phyloP scores from a whole-genome alignment of 2,329 filamentous ascomycete species.

The Aspergillus cejpii region DNA sequence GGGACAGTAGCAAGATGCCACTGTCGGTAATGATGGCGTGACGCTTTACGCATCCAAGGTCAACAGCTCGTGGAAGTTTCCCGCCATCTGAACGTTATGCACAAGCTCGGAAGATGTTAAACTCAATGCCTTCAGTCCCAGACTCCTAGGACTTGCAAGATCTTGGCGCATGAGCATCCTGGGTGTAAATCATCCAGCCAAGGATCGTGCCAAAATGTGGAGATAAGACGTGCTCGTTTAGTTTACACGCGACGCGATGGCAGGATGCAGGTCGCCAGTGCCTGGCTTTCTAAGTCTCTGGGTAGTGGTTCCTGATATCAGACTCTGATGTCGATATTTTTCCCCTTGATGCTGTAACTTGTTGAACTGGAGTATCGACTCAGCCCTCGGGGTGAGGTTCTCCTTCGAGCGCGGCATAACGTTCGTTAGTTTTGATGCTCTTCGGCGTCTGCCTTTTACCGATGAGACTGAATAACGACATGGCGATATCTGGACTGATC shows the following conservation, averaged over 20 bases:
- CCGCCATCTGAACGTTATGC: not conserved
- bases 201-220: constrained; percentile 8
- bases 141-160: not conserved
- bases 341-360: too few species aligned
- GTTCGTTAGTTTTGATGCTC: too few species aligned
- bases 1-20: constrained; percentile 6
- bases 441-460: too few species aligned
- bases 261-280: not conserved
- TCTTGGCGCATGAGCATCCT: not conserved
- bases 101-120: too few species aligned
- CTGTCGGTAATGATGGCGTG: constrained; percentile 3
- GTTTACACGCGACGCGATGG: not conserved
- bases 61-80: not conserved
- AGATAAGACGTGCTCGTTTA: constrained; percentile 9
- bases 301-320: too few species aligned
- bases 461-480: too few species aligned
- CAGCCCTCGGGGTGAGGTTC: too few species aligned
- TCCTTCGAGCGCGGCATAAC: too few species aligned
- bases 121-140: not conserved
- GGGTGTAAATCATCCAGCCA: not conserved
- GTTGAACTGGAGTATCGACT: too few species aligned
- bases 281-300: not conserved
- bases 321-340: too few species aligned
- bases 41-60: not conserved
- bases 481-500: too few species aligned